phyloP scores from a whole-genome alignment of 2,329 filamentous ascomycete genomes.

The Fusarium sterilihyphosum region DNA sequence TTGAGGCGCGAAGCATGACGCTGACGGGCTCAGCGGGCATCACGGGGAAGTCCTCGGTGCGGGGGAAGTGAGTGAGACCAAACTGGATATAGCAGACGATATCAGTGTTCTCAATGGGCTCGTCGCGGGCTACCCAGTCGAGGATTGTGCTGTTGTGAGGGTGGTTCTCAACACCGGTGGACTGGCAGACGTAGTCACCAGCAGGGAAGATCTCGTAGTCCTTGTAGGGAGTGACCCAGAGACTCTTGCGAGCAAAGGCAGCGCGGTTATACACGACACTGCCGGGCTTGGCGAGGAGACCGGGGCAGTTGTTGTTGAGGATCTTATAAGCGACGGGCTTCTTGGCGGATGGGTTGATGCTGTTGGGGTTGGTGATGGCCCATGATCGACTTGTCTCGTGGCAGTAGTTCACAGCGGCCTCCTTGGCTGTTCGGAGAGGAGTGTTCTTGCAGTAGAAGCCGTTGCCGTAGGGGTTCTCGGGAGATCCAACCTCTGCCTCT shows the following conservation, averaged over 20 bases:
- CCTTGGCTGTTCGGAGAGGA: constrained; percentile 74
- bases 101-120: constrained; percentile 81
- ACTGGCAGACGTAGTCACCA: constrained; percentile 88
- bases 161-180: constrained; percentile 72
- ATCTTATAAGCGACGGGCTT: constrained; percentile 91
- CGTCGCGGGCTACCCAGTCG: constrained; percentile 79
- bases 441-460: constrained; percentile 89
- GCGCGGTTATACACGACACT: constrained; percentile 89
- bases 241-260: constrained; percentile 73
- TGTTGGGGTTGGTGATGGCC: constrained; percentile 89
- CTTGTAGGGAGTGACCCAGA: constrained; percentile 62
- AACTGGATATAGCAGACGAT: constrained; percentile 96
- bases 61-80: constrained; percentile 87
- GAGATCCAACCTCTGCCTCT: constrained; percentile 78
- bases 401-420: constrained; percentile 81
- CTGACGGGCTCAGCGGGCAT: constrained; percentile 92
- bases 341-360: constrained; percentile 83
- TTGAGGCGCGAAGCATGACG: constrained; percentile 78
- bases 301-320: constrained; percentile 84
- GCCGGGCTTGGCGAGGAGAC: constrained; percentile 82
- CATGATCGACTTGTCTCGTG: constrained; percentile 82
- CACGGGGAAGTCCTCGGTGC: constrained; percentile 90
- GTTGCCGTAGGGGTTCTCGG: constrained; percentile 89
- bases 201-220: constrained; percentile 88
- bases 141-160: constrained; percentile 74